phyloP scores from a whole-genome alignment of 1,284 basidiomycete genomes.

The Coniferiporia sulphurascens region DNA sequence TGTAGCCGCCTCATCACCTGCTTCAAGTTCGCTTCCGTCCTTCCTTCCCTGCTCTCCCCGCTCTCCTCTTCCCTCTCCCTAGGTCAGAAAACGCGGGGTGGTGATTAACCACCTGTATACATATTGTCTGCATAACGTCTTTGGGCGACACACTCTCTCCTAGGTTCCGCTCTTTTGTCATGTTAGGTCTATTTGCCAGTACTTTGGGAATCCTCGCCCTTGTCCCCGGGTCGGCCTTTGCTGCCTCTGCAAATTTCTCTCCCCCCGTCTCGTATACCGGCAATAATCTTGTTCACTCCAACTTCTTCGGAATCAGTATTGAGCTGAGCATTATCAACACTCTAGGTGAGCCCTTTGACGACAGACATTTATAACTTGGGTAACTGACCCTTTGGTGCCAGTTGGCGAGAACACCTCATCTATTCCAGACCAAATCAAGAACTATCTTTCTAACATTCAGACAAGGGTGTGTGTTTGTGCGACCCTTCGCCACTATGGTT shows the following conservation, averaged over 20 bases:
- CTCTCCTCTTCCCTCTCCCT: no score
- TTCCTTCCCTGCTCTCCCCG: no score
- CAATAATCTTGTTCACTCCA: slow-evolving; percentile 31
- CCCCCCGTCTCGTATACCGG: neutral
- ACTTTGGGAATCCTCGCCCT: neutral
- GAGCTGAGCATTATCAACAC: slow-evolving; percentile 38
- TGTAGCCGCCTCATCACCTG: no score
- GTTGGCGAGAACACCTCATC: slow-evolving; percentile 38
- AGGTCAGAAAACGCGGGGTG: no score
- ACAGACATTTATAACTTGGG: neutral
- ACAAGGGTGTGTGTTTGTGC: slow-evolving; percentile 20
- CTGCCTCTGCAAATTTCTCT: slow-evolving; percentile 1
- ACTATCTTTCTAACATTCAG: slow-evolving; percentile 35
- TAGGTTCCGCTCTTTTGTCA: neutral
- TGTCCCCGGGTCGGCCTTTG: neutral
- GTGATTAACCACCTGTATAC: neutral
- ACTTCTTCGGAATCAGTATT: slow-evolving; percentile 40
- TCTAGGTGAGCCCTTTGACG: slow-evolving; percentile 28
- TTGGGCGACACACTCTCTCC: neutral
- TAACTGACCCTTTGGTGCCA: slow-evolving; percentile 17
- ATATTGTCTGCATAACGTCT: neutral
- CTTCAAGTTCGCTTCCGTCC: no score
- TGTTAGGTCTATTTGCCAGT: neutral
- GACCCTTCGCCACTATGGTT: neutral
- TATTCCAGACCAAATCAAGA: slow-evolving; percentile 33